A percentile compares a stretch with the other conserved stretches of the same genome.
phyloP scores from a whole-genome alignment of 2,329 filamentous ascomycete species.

The Sclerotinia trifoliorum region DNA sequence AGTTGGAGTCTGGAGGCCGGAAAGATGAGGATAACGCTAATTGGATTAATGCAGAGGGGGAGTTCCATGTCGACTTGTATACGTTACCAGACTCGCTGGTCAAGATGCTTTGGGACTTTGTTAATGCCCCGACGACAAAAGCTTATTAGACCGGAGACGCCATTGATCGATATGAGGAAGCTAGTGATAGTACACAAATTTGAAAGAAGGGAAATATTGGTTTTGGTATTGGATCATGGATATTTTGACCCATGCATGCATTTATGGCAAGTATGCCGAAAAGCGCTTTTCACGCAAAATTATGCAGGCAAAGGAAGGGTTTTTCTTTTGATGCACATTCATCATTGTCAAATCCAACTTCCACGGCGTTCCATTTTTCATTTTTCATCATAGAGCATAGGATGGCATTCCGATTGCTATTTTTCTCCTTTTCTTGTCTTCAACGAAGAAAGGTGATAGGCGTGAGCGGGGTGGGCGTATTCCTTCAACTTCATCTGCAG shows the following conservation, averaged over 20 bases:
- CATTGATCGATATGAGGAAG: background rate
- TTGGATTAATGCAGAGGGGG: constrained; percentile 64
- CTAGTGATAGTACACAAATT: background rate
- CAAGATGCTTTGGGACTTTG: constrained; percentile 94
- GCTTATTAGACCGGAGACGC: background rate
- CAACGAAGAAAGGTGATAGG: background rate
- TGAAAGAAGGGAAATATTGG: background rate
- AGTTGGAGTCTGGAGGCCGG: constrained; percentile 39
- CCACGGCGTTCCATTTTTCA: constrained; percentile 19
- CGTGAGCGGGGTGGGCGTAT: constrained; percentile 9
- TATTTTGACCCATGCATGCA: constrained; percentile 2
- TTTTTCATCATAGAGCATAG: constrained; percentile 12
- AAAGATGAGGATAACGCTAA: background rate
- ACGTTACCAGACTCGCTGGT: constrained; percentile 88
- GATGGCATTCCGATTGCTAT: constrained; percentile 14
- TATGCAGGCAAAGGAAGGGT: background rate
- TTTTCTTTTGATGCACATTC: background rate
- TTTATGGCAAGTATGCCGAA: background rate
- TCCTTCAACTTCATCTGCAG: background rate
- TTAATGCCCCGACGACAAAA: constrained; percentile 32
- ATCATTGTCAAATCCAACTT: constrained; percentile 6
- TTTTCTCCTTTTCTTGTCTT: background rate
- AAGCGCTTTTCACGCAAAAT: background rate
- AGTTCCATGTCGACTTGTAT: constrained; percentile 97
- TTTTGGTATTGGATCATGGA: constrained; percentile 1